phyloP scores from a whole-genome alignment of 116 monocot genomes.

The Papilionanthe hybrid region DNA sequence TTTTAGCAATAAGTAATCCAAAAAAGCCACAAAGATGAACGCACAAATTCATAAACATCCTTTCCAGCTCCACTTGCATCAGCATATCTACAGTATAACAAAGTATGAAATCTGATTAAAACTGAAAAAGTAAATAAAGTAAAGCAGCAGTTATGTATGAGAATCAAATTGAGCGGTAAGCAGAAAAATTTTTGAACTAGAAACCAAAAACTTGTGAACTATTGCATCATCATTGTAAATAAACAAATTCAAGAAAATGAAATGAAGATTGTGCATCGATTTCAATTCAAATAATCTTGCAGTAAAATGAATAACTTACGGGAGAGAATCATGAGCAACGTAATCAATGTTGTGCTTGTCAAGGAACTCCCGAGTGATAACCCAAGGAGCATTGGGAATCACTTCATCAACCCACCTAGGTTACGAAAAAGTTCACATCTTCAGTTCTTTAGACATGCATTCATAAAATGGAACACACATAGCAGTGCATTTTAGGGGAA shows the following conservation, averaged over 20 bases:
- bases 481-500: not conserved
- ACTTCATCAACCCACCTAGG: slow-evolving; percentile 95
- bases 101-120: not conserved
- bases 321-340: slow-evolving; percentile 94
- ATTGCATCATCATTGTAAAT: not conserved
- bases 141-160: too few species aligned
- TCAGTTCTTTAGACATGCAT: not conserved
- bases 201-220: not conserved
- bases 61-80: slow-evolving; percentile 95
- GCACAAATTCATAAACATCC: slow-evolving; percentile 98
- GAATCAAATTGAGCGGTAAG: too few species aligned
- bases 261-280: not conserved
- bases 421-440: slow-evolving; percentile 3
- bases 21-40: slow-evolving; percentile 14
- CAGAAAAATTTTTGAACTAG: too few species aligned
- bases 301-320: slow-evolving; percentile 49
- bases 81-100: slow-evolving; percentile 59
- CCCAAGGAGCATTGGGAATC: slow-evolving; percentile 95
- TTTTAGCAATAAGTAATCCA: slow-evolving; percentile 4
- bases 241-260: slow-evolving; percentile 2
- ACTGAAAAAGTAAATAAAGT: not conserved
- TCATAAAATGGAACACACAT: not conserved
- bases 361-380: slow-evolving; percentile 71
- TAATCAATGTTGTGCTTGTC: slow-evolving; percentile 90
- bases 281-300: not conserved